Base-by-base conservation (phyloP, 495 filamentous ascomycete genomes). In the Podospora pseudoanserina region DNA sequence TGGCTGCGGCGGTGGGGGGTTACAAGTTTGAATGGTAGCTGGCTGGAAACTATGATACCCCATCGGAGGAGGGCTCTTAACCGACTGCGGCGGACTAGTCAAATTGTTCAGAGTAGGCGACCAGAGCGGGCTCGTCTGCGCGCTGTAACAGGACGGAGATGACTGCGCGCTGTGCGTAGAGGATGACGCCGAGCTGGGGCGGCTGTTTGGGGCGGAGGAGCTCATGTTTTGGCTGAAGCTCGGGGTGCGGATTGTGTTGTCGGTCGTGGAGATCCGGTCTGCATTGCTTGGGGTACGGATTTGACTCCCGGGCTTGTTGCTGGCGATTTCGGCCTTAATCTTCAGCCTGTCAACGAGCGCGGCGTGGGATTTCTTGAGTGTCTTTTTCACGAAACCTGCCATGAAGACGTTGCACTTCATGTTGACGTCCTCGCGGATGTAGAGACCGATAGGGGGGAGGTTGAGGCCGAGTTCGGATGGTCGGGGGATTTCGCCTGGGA, bases 341-440 rank as follows among this genome's bases (percentile, higher is more conserved):
- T 89, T 79, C 20, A 94, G 78, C 5, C 87, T 78, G 26, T 88
- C 86, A 1, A 93, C 89, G 49, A 95, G 81, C 3, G 83, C 79
- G 18, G 80, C 81, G 70, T 92, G 89, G 2, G 89, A 83, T 68
- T 89, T 90, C 73, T 90, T 91, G 26, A 93, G 81, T 26, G 89
- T 92, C 75, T 85, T 86, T 81, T 90, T 92, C 55, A 94, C 89
- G 72, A 93, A 93, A 11, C 80, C 74, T 0, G 87, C 84, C 80
- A 92, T 84, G 68, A 92, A 78, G 20, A 92, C 79, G 71, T 93
- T 93, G 82, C 90, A 93, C 65, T 83, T 83, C 79, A 95, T 87
- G 64, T 91, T 86, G 58, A 92, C 87, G 67, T 93, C 91, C 78
- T 94, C 91, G 11, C 88, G 83, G 23, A 94, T 76, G 74, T 90